Conservation (phyloP, 208 protist genomes). For the Leishmania tarentolae region DNA sequence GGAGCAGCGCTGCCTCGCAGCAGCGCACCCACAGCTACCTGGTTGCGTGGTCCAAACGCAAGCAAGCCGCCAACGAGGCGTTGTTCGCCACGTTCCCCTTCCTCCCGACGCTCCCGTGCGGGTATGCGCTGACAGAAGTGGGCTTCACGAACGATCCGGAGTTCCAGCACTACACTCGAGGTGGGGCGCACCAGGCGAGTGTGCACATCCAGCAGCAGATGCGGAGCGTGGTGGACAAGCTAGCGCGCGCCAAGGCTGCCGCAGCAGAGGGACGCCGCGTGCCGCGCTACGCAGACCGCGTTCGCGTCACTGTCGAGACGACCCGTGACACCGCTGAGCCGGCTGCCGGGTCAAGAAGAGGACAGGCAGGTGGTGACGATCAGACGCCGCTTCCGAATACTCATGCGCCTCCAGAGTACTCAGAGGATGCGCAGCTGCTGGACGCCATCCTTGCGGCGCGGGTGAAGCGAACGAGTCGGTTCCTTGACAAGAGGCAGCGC, state of each 20-base stretch:
- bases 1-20: conserved; percentile 26
- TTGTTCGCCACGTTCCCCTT: conserved; percentile 65
- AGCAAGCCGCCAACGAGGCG: conserved; percentile 69
- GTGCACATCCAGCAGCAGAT: conserved; percentile 40
- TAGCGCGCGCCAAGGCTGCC: conserved; percentile 44
- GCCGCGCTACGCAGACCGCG: conserved; percentile 36
- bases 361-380: conserved; percentile 12
- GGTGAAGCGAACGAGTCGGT: conserved; percentile 27
- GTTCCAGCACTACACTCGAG: conserved; percentile 38
- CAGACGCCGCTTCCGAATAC: conserved; percentile 17
- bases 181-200: conserved; percentile 30
- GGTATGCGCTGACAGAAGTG: conserved; percentile 58
- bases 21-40: conserved; percentile 37
- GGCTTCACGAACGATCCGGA: conserved; percentile 44
- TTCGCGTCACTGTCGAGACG: conserved; percentile 37
- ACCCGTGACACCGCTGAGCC: conserved; percentile 11
- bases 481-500: conserved; percentile 41
- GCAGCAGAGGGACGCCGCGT: conserved; percentile 15
- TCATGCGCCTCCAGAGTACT: conserved; percentile 13
- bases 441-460: conserved; percentile 37
- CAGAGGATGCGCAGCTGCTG: conserved; percentile 33
- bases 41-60: conserved; percentile 43
- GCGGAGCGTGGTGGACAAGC: conserved; percentile 41
- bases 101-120: conserved; percentile 52
- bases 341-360: not conserved